Evolutionary conservation across 2,329 filamentous ascomycete genomes (phyloP).

Genomic region (Karstenula rhodostoma): DNA sequence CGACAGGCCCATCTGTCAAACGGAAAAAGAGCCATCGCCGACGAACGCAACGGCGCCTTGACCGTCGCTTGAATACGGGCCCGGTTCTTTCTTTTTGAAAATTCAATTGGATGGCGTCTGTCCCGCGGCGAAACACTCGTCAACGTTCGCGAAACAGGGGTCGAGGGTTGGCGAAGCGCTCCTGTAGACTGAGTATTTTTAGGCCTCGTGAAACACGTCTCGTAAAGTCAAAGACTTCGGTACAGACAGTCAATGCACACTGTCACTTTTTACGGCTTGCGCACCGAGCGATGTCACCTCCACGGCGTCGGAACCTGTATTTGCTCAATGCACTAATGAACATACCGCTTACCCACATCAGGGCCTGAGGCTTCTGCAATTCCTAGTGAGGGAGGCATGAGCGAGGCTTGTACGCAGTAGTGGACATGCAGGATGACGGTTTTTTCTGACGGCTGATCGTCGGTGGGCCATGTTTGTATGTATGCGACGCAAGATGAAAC

Average conservation of each 20-base stretch:
- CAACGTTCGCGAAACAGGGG: conserved; percentile 3
- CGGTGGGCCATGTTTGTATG: not conserved
- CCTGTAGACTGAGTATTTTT: not conserved
- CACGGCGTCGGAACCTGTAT: not conserved
- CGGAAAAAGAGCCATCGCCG: not conserved
- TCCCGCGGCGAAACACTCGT: conserved; percentile 6
- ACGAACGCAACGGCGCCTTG: not conserved
- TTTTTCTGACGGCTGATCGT: not conserved
- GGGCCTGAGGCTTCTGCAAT: not conserved
- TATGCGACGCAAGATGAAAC: conserved; percentile 2
- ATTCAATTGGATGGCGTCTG: not conserved
- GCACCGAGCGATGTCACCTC: not conserved
- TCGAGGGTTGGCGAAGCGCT: conserved; percentile 3
- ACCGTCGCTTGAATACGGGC: not conserved
- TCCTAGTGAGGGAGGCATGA: not conserved
- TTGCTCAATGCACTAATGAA: not conserved
- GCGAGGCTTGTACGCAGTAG: not conserved
- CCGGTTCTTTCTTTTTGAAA: not conserved
- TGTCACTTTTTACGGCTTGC: not conserved
- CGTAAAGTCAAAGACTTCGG: not conserved
- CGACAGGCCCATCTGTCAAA: not conserved
- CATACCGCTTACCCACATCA: not conserved
- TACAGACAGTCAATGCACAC: not conserved
- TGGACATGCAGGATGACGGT: not conserved
- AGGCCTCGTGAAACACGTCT: conserved; percentile 12